Percentiles rank a stretch among this genome's conserved stretches.
Conservation (phyloP, 768 basidiomycete genomes). For the Serendipita sp. region DNA sequence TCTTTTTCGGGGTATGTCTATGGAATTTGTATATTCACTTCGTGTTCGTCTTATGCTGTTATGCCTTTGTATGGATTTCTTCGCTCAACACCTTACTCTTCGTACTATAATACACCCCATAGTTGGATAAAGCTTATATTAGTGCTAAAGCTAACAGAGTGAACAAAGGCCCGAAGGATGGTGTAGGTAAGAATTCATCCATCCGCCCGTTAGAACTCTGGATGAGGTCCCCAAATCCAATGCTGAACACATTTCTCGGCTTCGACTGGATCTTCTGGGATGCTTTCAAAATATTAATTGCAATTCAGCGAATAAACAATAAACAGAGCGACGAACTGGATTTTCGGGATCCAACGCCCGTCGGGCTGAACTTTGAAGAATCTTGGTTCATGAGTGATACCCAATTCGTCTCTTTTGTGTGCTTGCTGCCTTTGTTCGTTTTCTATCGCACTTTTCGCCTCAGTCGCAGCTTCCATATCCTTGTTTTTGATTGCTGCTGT, state of each 20-base stretch:
- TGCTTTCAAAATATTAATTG: conserved; percentile 25
- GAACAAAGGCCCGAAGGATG: neutral
- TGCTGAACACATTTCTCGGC: conserved; percentile 51
- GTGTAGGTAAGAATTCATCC: neutral
- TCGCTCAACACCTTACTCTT: neutral
- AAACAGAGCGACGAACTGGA: conserved; percentile 31
- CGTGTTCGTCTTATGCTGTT: neutral
- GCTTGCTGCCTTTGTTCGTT: conserved; percentile 79
- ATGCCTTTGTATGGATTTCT: neutral
- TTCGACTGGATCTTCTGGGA: conserved; percentile 52
- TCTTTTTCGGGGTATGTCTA: neutral
- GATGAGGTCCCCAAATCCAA: conserved; percentile 52
- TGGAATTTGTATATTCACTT: neutral
- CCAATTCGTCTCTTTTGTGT: conserved; percentile 55
- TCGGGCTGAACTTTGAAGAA: conserved; percentile 60
- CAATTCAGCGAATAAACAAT: conserved; percentile 10
- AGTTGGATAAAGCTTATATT: neutral
- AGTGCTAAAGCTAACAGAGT: neutral
- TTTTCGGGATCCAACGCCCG: conserved; percentile 70
- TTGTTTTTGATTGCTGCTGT: conserved; percentile 72
- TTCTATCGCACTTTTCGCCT: conserved; percentile 79
- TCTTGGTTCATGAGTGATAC: conserved; percentile 50
- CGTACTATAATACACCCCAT: neutral
- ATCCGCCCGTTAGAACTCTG: neutral
- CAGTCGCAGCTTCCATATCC: conserved; percentile 91